phyloP scores from a whole-genome alignment of 306 rosid species.

The Hippophae gyantsensis region DNA sequence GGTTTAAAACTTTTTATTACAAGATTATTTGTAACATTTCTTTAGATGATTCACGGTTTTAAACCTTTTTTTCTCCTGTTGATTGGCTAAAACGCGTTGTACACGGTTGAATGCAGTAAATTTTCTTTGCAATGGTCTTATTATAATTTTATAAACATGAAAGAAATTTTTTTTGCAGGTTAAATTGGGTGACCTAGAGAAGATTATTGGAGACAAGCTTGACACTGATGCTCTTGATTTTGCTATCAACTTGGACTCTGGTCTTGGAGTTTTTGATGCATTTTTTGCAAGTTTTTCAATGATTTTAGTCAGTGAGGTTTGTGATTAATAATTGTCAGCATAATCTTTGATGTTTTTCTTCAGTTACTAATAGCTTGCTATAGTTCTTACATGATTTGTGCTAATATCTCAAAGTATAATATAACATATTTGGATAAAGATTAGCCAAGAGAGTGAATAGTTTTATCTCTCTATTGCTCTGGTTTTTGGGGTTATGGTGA shows the following conservation, averaged over 20 bases:
- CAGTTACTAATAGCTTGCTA: background rate
- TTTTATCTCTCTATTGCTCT: too few relatives aligned
- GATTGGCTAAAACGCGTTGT: too few relatives aligned
- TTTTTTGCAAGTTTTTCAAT: constrained; percentile 82
- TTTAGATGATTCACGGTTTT: background rate
- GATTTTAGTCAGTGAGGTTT: constrained; percentile 92
- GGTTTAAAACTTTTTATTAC: background rate
- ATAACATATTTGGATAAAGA: background rate
- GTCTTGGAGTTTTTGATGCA: constrained; percentile 83
- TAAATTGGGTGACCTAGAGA: constrained; percentile 30
- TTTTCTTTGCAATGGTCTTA: background rate
- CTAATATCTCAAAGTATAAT: background rate
- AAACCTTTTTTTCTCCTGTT: background rate
- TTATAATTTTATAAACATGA: background rate
- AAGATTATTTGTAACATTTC: too few relatives aligned
- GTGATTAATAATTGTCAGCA: constrained; percentile 14
- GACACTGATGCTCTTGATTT: constrained; percentile 22
- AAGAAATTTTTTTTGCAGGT: constrained; percentile 34
- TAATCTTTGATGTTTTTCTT: background rate
- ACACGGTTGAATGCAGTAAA: background rate
- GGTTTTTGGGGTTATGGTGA: too few relatives aligned
- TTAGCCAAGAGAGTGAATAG: background rate
- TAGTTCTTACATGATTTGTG: background rate
- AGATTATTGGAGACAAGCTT: constrained; percentile 22
- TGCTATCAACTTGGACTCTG: constrained; percentile 52